Base-by-base conservation (phyloP, 352 stramenopile genomes). In the Pythium biforme region DNA sequence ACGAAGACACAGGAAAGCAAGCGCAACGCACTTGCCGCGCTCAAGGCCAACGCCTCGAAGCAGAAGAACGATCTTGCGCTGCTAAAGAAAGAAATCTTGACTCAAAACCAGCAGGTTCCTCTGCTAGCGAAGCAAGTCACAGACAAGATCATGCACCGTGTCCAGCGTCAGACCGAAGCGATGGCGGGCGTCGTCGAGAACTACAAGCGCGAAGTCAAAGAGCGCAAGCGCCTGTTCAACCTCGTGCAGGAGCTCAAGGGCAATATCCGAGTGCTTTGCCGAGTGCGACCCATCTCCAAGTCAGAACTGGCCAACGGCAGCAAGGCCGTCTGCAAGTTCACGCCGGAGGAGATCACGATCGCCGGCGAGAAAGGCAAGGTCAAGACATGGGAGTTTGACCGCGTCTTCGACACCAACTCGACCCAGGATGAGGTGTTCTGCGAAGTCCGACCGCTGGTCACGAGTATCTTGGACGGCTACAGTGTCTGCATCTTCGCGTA, bases 231-330 rank as follows among this genome's bases (percentile, higher is more conserved):
- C 33, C 72, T 99, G 45, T 97, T 99, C 56, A 97, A 97, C 56
- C 82, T 98, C 27, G 97, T 99, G 37, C 90, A 99, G 57, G 94
- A 97, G 56, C 77, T 99, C 31, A 97, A 98, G 62, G 96, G 95
- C 37, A 99, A 99, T 67, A 99, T 99, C 57, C 95, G 97, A 54
- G 97, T 99, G 14, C 92, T 98, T 47, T 99, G 95, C 57, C 95
- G 97, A 59, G 88, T 99, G 17, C 94, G 97, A 33, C 96, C 97
- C 2, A 92, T 95, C 51, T 94, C 86, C 22, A 95, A 92, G 66
- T 73, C 61, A 14, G 84, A 95, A 59, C 43, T 90, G 40, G 62
- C 69, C 14, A 75, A 83, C 40, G 84, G 86, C 33, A 92, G 78
- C 64, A 94, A 93, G 53, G 76, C 88, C 60, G 84, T 91, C 31